Evolutionary conservation across 495 filamentous ascomycete species (phyloP).

Genomic region (Talaromyces thailandensis): DNA sequence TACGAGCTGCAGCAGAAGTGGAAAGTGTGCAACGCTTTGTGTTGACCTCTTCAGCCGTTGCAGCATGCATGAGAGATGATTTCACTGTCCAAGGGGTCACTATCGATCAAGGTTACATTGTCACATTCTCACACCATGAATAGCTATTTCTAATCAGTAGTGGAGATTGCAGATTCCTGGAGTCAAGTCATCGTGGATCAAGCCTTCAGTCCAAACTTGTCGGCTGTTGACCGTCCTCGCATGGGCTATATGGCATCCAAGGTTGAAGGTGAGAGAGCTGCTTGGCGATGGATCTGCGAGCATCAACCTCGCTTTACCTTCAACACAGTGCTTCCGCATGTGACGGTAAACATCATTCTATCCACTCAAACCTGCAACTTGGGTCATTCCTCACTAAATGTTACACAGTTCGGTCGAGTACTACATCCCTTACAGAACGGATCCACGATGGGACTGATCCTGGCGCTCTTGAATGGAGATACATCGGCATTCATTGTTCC

Average conservation of each 20-base stretch:
- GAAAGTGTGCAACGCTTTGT: constrained; percentile 41
- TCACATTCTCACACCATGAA: not conserved
- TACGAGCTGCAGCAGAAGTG: constrained; percentile 34
- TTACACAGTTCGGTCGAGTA: no score
- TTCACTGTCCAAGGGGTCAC: constrained; percentile 9
- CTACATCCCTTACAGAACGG: no score
- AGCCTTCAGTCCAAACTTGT: no score
- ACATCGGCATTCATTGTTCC: no score
- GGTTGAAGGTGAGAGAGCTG: constrained; percentile 38
- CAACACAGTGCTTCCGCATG: constrained; percentile 41
- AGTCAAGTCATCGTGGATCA: constrained; percentile 39
- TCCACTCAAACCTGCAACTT: no score
- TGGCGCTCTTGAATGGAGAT: no score
- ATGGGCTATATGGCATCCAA: constrained; percentile 47
- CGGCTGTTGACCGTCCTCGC: constrained; percentile 16
- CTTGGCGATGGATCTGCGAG: constrained; percentile 44
- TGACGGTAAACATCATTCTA: no score
- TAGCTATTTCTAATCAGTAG: no score
- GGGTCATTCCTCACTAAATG: no score
- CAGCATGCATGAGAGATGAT: constrained; percentile 22
- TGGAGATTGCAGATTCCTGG: constrained; percentile 26
- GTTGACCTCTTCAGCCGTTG: constrained; percentile 38
- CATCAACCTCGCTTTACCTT: constrained; percentile 38
- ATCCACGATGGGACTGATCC: no score
- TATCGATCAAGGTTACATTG: constrained; percentile 2